Evolutionary conservation across 1,284 basidiomycete species (phyloP), one percentile per base, ranked within the genome.

Genomic region (Calocybe gambosa): DNA sequence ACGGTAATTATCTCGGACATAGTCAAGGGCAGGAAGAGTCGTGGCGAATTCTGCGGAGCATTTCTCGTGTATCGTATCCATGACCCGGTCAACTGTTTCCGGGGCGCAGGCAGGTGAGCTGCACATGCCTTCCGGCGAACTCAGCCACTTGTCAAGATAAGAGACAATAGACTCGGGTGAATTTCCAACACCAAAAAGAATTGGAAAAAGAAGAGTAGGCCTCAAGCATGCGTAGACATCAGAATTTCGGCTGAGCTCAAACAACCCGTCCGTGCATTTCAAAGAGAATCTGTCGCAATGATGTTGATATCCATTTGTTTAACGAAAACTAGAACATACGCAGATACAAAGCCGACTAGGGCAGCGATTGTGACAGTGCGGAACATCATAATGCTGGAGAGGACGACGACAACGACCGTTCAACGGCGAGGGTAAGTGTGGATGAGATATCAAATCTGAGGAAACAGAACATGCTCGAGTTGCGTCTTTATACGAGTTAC

Each of bases 1-100:
- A 8, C 78, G 74, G 62, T 82, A 85, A 16, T 58, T 61, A 34
- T 59, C 46, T 52, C 78, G 66, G 9, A 75, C 67, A 29, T 73
- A 10, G 54, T 55, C 2, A 61, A 52, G 25, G 56, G 49, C 36
- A 7, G 47, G 26, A 21, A 46, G 41, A 9, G 68, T 35, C 9
- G 62, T 58, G 18, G 60, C 55, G 15, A 82, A 62, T 34, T 81
- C 79, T 26, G 58, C 58, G 13, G 67, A 55, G 60, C 80, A 82
- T 15, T 75, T 76, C 13, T 50, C 54, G 1, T 72, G 71, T 43
- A 77, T 51, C 50, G 68, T 72, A 39, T 57, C 50, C 9, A 71
- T 63, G 28, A 80, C 60, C 6, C 60, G 46, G 12, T 71, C 60
- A n/a, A 78, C 50, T n/a, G 55, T 60, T 9, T 50, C 50, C 25